phyloP scores from a whole-genome alignment of 164 flowering plant genomes.

The Sedum album region DNA sequence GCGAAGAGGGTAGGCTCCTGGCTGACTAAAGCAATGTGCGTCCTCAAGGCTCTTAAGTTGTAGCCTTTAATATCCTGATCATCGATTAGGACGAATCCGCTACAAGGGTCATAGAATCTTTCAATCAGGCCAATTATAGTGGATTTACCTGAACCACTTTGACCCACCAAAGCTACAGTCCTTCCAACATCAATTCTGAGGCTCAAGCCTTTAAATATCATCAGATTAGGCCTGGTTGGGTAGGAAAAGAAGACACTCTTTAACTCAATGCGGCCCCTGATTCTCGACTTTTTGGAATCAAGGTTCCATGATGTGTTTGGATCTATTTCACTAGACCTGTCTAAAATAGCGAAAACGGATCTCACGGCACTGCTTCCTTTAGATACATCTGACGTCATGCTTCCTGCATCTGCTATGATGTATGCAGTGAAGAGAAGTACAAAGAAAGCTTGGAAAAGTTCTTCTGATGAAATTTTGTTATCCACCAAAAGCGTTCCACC shows the following conservation, averaged over 20 bases:
- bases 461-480: conserved; percentile 13
- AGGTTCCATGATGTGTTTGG: not conserved
- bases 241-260: conserved; percentile 34
- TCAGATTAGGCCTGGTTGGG: conserved; percentile 38
- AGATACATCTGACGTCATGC: conserved; percentile 29
- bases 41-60: conserved; percentile 34
- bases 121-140: conserved; percentile 43
- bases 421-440: conserved; percentile 13
- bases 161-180: conserved; percentile 44
- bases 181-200: conserved; percentile 37
- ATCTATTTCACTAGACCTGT: conserved; percentile 18
- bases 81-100: conserved; percentile 30
- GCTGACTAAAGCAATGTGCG: conserved; percentile 35
- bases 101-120: conserved; percentile 42
- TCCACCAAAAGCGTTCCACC: conserved; percentile 28
- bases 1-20: conserved; percentile 45
- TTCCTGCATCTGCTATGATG: conserved; percentile 34
- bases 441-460: conserved; percentile 30
- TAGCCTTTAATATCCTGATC: conserved; percentile 29
- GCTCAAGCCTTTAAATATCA: conserved; percentile 30
- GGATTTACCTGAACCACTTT: conserved; percentile 56
- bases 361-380: conserved; percentile 21
- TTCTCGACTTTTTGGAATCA: conserved; percentile 3
- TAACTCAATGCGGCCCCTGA: conserved; percentile 24
- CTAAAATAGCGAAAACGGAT: conserved; percentile 25